phyloP scores from a whole-genome alignment of 768 basidiomycete species.

The Hortiboletus campestris region DNA sequence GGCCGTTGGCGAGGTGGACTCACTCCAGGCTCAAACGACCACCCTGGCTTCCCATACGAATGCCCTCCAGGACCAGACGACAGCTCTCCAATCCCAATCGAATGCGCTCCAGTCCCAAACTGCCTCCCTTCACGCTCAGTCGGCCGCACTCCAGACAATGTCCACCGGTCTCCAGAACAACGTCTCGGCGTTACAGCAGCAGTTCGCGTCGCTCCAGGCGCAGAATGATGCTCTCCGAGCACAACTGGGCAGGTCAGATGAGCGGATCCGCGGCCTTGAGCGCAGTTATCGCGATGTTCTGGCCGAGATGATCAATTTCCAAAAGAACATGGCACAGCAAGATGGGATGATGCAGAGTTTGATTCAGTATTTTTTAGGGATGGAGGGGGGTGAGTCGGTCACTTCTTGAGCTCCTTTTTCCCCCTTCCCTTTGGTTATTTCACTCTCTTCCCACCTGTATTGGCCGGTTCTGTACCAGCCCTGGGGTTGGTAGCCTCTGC shows the following conservation, averaged over 20 bases:
- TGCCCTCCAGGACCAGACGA: constrained; percentile 30
- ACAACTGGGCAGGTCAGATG: constrained; percentile 39
- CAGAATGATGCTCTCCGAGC: constrained; percentile 33
- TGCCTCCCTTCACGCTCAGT: constrained; percentile 35
- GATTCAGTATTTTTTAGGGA: constrained; percentile 76
- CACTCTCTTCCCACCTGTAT: neutral
- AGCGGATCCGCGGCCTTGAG: constrained; percentile 57
- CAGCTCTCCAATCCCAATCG: constrained; percentile 27
- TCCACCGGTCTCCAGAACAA: constrained; percentile 25
- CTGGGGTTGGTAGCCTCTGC: neutral
- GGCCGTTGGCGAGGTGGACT: too few relatives aligned
- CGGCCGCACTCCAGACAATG: constrained; percentile 32
- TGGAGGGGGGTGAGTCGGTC: constrained; percentile 53
- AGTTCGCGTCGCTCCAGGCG: constrained; percentile 24
- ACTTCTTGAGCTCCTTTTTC: constrained; percentile 5
- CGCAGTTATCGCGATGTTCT: constrained; percentile 66
- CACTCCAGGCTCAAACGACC: too few relatives aligned
- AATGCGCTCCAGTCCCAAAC: constrained; percentile 30
- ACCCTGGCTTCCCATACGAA: constrained; percentile 31
- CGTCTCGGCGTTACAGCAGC: constrained; percentile 29
- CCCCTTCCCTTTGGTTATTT: neutral
- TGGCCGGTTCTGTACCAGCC: too few relatives aligned
- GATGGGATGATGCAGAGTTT: constrained; percentile 80
- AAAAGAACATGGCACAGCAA: constrained; percentile 76
- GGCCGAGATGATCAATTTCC: constrained; percentile 69